These are phyloP conservation scores for Favolaschia claudopus DNA, from an alignment of 768 basidiomycete species.

Conservation along the genomic window DNA sequence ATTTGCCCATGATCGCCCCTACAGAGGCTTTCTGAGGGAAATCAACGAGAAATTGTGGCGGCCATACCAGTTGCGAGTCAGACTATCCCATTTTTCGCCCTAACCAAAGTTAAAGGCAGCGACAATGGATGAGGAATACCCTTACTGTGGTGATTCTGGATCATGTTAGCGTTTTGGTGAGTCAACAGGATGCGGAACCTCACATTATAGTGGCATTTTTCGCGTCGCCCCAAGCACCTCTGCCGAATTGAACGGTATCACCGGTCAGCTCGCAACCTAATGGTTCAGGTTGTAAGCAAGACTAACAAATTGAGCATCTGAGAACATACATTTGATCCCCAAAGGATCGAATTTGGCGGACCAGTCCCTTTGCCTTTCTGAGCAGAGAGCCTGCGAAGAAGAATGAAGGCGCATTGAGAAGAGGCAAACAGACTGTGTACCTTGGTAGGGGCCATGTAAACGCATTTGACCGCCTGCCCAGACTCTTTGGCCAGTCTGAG, in stretches of 20 bases:
- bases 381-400: constrained; percentile 84
- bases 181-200: constrained; percentile 27
- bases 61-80: constrained; percentile 84
- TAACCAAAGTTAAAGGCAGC: constrained; percentile 35
- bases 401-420: neutral
- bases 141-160: constrained; percentile 80
- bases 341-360: constrained; percentile 75
- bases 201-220: constrained; percentile 83
- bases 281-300: constrained; percentile 1
- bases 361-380: constrained; percentile 89
- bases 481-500: constrained; percentile 51
- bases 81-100: constrained; percentile 97
- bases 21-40: neutral
- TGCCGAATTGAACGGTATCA: constrained; percentile 77
- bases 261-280: constrained; percentile 92
- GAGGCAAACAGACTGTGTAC: constrained; percentile 40
- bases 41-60: neutral
- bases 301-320: constrained; percentile 26
- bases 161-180: constrained; percentile 5
- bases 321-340: constrained; percentile 71
- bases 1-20: constrained; percentile 73
- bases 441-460: constrained; percentile 96
- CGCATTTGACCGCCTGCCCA: constrained; percentile 62
- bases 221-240: constrained; percentile 75
- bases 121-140: neutral